Evolutionary conservation across 345 rosid genomes (phyloP).

Genomic region (Pistacia atlantica): DNA sequence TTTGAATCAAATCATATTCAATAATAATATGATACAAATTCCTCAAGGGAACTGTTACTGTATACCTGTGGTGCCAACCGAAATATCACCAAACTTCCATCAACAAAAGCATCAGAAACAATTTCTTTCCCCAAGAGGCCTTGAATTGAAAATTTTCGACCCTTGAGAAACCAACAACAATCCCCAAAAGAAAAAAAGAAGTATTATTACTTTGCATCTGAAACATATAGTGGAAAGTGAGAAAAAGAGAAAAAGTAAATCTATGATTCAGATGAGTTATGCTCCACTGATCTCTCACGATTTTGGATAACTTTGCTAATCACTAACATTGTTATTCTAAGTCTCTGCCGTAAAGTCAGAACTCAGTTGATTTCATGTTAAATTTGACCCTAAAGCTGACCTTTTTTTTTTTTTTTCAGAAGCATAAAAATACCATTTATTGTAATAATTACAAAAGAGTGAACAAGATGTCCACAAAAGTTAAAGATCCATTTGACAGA

Average conservation of each 20-base stretch:
- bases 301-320: neutral
- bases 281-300: neutral
- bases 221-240: neutral
- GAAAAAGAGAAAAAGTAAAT: conserved; percentile 6
- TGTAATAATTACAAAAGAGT: too few relatives aligned
- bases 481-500: too few relatives aligned
- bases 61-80: conserved; percentile 93
- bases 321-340: neutral
- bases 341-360: neutral
- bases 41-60: neutral
- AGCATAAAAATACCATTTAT: too few relatives aligned
- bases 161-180: conserved; percentile 43
- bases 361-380: neutral
- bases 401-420: too few relatives aligned
- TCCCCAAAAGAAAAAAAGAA: conserved; percentile 6
- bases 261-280: neutral
- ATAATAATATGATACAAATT: neutral
- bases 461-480: too few relatives aligned
- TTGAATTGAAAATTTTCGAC: conserved; percentile 78
- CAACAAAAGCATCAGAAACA: conserved; percentile 49
- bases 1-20: neutral
- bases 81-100: conserved; percentile 84
- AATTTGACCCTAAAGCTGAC: neutral
- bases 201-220: neutral
- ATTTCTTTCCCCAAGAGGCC: conserved; percentile 81